These are phyloP conservation scores for Polyporus tsugae DNA, from an alignment of 1,284 basidiomycete genomes.

Conservation along the genomic window DNA sequence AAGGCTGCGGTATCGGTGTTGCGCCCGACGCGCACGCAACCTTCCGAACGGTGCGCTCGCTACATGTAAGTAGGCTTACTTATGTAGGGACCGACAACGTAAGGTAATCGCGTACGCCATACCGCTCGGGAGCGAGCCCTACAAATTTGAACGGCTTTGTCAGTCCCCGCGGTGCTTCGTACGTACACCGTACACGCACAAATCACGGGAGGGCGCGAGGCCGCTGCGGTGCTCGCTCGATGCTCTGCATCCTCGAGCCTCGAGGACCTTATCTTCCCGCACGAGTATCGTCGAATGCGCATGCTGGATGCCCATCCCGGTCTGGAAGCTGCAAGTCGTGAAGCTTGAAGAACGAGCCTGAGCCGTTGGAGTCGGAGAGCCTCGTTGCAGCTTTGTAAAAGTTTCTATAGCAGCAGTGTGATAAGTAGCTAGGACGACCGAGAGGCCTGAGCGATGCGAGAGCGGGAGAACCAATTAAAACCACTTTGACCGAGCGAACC, in stretches of 20 bases:
- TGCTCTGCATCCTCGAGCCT: background rate
- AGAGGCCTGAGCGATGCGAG: background rate
- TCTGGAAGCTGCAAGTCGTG: background rate
- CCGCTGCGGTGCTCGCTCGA: background rate
- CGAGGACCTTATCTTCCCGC: background rate
- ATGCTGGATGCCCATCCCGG: background rate
- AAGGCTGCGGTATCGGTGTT: conserved; percentile 2
- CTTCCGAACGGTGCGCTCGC: background rate
- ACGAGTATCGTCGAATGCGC: background rate
- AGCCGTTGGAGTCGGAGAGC: background rate
- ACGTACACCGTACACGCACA: background rate
- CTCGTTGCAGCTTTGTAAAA: background rate
- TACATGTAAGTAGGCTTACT: background rate
- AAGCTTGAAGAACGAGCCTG: background rate
- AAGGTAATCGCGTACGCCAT: background rate
- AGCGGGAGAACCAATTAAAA: background rate
- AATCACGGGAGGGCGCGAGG: background rate
- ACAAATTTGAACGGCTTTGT: conserved; percentile 1
- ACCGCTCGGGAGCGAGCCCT: background rate
- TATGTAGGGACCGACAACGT: background rate
- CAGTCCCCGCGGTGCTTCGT: background rate
- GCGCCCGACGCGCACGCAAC: background rate
- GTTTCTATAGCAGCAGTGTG: background rate
- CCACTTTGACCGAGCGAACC: background rate
- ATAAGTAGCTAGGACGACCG: background rate